Conservation (phyloP, 176 grass and related monocot species). For the Raddia guianensis region DNA sequence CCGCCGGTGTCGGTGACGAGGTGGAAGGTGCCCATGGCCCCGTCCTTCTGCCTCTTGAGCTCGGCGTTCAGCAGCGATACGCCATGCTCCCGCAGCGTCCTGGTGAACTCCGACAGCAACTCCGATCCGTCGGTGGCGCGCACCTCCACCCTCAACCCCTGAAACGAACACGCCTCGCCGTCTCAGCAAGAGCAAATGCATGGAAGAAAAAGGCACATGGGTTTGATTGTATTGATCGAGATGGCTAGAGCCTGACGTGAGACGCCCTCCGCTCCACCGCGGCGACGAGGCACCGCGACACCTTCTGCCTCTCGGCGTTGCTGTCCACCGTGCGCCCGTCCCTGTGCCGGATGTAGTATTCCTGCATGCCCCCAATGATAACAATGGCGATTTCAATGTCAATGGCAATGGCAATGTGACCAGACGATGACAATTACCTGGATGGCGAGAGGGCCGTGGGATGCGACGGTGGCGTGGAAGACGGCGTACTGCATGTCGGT, state of each 20-base stretch:
- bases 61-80: slow-evolving; percentile 50
- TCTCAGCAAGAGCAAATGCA: not conserved
- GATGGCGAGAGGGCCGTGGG: slow-evolving; percentile 61
- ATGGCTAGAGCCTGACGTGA: slow-evolving; percentile 40
- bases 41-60: slow-evolving; percentile 52
- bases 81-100: slow-evolving; percentile 60
- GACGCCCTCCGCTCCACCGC: slow-evolving; percentile 66
- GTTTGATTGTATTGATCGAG: not conserved
- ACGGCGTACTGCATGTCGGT: slow-evolving; percentile 85
- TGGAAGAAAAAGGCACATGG: not conserved
- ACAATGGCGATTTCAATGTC: slow-evolving; percentile 25
- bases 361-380: slow-evolving; percentile 34
- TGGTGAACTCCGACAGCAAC: slow-evolving; percentile 62
- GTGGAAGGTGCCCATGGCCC: slow-evolving; percentile 49
- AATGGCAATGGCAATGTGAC: not conserved
- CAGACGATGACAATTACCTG: slow-evolving; percentile 45
- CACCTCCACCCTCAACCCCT: slow-evolving; percentile 63
- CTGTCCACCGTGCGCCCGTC: slow-evolving; percentile 63
- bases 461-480: slow-evolving; percentile 65
- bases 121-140: slow-evolving; percentile 48
- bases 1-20: slow-evolving; percentile 57
- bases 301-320: slow-evolving; percentile 60
- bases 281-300: slow-evolving; percentile 67
- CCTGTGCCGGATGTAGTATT: slow-evolving; percentile 83
- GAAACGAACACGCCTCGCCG: slow-evolving; percentile 21